Conservation (phyloP, 2,329 filamentous ascomycete species). For the Penicillium griseofulvum region DNA sequence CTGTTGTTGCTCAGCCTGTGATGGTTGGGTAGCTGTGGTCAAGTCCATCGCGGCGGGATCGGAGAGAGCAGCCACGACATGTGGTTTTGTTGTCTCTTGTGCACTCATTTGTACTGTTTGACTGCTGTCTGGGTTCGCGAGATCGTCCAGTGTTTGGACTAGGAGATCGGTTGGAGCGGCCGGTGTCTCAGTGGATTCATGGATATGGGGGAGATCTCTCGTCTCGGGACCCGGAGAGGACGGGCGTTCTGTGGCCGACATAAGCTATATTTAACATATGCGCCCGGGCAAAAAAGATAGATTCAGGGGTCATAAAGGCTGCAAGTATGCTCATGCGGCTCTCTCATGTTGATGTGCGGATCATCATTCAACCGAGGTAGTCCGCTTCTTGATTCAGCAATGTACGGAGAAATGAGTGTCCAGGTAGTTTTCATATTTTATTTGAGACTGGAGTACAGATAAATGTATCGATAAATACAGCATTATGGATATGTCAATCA, state of each 20-base stretch:
- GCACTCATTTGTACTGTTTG: constrained; percentile 15
- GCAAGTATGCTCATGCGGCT: constrained; percentile 22
- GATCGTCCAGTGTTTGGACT: constrained; percentile 20
- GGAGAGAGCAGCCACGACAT: not conserved
- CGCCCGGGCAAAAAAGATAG: constrained; percentile 13
- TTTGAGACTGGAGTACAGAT: too few species aligned
- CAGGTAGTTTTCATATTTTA: not conserved
- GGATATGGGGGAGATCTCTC: constrained; percentile 22
- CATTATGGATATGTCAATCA: too few species aligned
- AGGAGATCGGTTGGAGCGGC: constrained; percentile 20
- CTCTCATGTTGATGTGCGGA: constrained; percentile 32
- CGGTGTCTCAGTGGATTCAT: constrained; percentile 27
- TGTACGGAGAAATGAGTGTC: not conserved
- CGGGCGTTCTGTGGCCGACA: constrained; percentile 34
- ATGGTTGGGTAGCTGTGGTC: constrained; percentile 8
- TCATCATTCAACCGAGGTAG: constrained; percentile 35
- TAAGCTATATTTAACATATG: constrained; percentile 46
- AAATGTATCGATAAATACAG: not conserved
- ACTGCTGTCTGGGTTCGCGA: constrained; percentile 10
- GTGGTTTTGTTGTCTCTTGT: constrained; percentile 6
- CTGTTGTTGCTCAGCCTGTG: constrained; percentile 19
- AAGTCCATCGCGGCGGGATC: constrained; percentile 3
- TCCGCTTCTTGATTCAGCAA: constrained; percentile 6
- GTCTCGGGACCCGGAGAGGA: constrained; percentile 25
- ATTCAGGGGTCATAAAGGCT: constrained; percentile 8